A percentile compares a stretch with the other conserved stretches of the same genome.
These are phyloP conservation scores for Cladosporium sp. DNA, from an alignment of 2,329 filamentous ascomycete species.

Conservation along the genomic window DNA sequence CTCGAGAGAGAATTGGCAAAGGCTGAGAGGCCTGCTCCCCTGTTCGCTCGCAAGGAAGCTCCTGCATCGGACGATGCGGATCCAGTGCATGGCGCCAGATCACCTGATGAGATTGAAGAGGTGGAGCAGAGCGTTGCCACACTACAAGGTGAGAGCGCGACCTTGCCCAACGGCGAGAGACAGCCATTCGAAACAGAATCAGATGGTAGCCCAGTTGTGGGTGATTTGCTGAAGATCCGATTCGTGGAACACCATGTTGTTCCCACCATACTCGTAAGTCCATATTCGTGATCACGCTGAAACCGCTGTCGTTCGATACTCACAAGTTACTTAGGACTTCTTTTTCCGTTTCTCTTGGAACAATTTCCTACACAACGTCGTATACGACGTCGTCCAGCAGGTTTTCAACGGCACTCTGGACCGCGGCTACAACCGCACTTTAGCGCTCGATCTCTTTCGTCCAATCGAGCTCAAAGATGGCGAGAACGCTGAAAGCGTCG, in stretches of 20 bases:
- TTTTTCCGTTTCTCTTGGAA: slow-evolving; percentile 99
- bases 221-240: slow-evolving; percentile 91
- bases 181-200: slow-evolving; percentile 56
- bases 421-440: slow-evolving; percentile 82
- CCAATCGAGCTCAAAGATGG: slow-evolving; percentile 24
- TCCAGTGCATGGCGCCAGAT: slow-evolving; percentile 20
- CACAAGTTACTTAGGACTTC: slow-evolving; percentile 65
- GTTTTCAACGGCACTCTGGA: slow-evolving; percentile 99
- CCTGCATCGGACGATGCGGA: slow-evolving; percentile 19
- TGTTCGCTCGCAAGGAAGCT: slow-evolving; percentile 51
- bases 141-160: slow-evolving; percentile 30
- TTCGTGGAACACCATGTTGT: slow-evolving; percentile 95
- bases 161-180: slow-evolving; percentile 28
- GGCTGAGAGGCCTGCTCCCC: slow-evolving; percentile 66
- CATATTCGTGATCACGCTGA: neutral
- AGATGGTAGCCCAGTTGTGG: slow-evolving; percentile 76
- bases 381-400: slow-evolving; percentile 98
- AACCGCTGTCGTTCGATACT: neutral
- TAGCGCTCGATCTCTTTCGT: slow-evolving; percentile 84
- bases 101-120: slow-evolving; percentile 28
- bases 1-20: slow-evolving; percentile 33
- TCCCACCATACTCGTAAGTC: slow-evolving; percentile 84
- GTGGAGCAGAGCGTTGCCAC: slow-evolving; percentile 33
- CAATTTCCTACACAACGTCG: slow-evolving; percentile 98
- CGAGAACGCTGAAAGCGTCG: slow-evolving; percentile 26